Base-by-base conservation (phyloP, 768 basidiomycete genomes). In the Suillus paluster region DNA sequence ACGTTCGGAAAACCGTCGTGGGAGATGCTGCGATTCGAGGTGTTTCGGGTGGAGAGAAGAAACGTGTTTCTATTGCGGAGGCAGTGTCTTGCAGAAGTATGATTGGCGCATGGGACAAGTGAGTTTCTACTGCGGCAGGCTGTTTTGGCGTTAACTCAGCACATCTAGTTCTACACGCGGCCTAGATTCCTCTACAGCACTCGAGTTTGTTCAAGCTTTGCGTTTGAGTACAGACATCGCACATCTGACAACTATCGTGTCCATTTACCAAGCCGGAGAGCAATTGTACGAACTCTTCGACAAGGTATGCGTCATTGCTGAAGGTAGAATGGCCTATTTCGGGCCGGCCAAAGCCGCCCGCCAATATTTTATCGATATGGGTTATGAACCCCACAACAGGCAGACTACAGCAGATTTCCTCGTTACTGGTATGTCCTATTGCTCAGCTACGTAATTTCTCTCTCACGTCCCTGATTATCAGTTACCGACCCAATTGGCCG, bases 181-280 rank as follows among this genome's bases (percentile, higher is more conserved):
- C 9, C 78, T 89, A 53, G 87, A 89, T 69, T 81, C 89, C 0
- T 86, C 84, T 17, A 92, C 90, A 3, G 91, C 90, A 14, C 76
- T 90, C 41, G 90, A 92, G 70, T 92, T 90, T 66, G 85, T 86
- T 50, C 85, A 81, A 49, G 84, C 87, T 1, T 78, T 93, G 38
- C 84, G 90, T 4, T 80, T 86, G 45, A 78, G 83, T 4, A 90
- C 90, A 0, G 86, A 92, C 66, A 77, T 82, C 4, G 78, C 78
- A 59, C 70, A 76, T n/a, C 62, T 73, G 19, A 78, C 88, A 0
- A 92, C 88, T 0, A 83, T 95, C 61, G 90, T 91, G n/a, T 89
- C 91, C 1, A 84, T 95, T 41, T 94, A 95, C 74, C 93, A 95
- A 74, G 93, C 91, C 9, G 88, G 88, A 56, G 91, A 94, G 70